These are phyloP conservation scores for Cladosporium sphaerospermum DNA, from an alignment of 2,329 filamentous ascomycete species.

Conservation along the genomic window DNA sequence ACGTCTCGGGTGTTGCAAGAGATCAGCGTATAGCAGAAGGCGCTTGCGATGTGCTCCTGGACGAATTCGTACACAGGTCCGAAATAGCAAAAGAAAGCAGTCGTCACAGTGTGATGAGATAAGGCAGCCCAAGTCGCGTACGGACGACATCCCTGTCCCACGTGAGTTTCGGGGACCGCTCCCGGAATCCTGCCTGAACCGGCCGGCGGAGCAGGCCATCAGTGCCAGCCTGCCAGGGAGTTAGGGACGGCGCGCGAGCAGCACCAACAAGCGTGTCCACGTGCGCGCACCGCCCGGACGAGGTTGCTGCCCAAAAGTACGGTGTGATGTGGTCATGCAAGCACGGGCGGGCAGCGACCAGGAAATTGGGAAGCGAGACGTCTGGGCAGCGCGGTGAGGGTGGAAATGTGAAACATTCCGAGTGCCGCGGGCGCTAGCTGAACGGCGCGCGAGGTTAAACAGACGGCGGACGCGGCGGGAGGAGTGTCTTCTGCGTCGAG, in stretches of 20 bases:
- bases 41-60: too few relatives aligned
- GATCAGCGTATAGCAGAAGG: too few relatives aligned
- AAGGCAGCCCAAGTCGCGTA: too few relatives aligned
- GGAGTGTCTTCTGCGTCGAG: not conserved
- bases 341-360: not conserved
- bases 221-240: not conserved
- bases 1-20: too few relatives aligned
- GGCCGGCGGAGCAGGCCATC: not conserved
- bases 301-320: not conserved
- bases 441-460: not conserved
- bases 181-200: conserved; percentile 3
- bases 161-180: conserved; percentile 1
- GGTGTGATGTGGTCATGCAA: conserved; percentile 6
- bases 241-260: not conserved
- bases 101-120: too few relatives aligned
- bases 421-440: not conserved
- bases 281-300: not conserved
- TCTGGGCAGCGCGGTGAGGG: not conserved
- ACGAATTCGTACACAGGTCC: too few relatives aligned
- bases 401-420: not conserved
- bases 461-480: not conserved
- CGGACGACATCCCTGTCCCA: not conserved
- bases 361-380: not conserved
- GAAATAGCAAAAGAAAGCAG: too few relatives aligned
- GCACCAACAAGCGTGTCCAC: not conserved